Conservation (phyloP, 257 asterid species). For the Nicotiana tomentosiformis region DNA sequence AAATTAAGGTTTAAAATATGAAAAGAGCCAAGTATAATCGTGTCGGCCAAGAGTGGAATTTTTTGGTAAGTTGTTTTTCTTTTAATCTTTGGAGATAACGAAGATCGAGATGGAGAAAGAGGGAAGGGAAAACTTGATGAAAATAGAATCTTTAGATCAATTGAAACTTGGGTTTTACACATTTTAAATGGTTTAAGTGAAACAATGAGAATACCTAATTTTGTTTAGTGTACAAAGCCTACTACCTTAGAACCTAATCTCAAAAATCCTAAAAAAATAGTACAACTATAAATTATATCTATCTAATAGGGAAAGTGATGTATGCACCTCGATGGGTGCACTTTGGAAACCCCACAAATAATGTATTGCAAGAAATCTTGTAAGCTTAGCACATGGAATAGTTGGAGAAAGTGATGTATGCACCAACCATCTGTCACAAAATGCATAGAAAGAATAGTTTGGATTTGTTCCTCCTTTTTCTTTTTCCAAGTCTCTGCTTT, state of each 20-base stretch:
- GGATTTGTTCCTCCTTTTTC: background rate
- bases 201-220: background rate
- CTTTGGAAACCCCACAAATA: conserved; percentile 6
- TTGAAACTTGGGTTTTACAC: too few species aligned
- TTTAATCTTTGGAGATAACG: background rate
- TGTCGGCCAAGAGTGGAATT: background rate
- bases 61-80: background rate
- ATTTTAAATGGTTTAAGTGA: background rate
- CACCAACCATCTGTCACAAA: conserved; percentile 7
- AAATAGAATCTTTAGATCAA: too few species aligned
- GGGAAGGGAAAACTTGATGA: too few species aligned
- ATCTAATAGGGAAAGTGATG: background rate
- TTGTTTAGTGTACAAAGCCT: background rate
- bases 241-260: background rate
- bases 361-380: conserved; percentile 5
- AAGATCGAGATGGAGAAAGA: background rate
- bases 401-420: conserved; percentile 11
- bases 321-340: background rate
- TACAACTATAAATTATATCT: background rate
- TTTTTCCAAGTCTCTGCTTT: background rate
- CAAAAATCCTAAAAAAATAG: too few species aligned
- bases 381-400: conserved; percentile 14
- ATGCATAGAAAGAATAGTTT: conserved; percentile 4
- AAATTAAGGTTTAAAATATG: background rate
- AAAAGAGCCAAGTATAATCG: background rate